These are phyloP conservation scores for Catharanthus roseus DNA, from an alignment of 257 asterid species.

Conservation along the genomic window DNA sequence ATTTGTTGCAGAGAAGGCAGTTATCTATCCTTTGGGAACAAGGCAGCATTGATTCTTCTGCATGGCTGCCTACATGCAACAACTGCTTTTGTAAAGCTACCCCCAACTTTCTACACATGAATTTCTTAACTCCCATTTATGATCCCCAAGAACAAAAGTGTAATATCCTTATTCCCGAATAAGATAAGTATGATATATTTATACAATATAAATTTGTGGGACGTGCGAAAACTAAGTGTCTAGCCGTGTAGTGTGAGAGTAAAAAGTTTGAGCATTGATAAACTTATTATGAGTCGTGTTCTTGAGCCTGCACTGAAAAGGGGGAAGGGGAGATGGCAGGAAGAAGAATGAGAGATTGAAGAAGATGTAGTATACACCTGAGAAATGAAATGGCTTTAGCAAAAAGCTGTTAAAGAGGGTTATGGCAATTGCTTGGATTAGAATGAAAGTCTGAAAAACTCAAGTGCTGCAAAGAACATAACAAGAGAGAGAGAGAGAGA, in stretches of 20 bases:
- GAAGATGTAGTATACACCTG: not conserved
- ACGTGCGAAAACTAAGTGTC: too few relatives aligned
- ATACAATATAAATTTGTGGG: too few relatives aligned
- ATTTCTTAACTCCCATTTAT: not conserved
- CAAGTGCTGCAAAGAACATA: constrained; percentile 17
- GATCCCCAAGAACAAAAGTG: too few relatives aligned
- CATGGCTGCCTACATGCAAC: constrained; percentile 5
- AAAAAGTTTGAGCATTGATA: too few relatives aligned
- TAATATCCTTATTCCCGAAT: too few relatives aligned
- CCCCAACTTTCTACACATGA: constrained; percentile 3
- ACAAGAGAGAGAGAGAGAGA: not conserved
- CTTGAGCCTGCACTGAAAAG: too few relatives aligned
- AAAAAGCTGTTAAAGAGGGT: constrained; percentile 9
- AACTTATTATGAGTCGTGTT: too few relatives aligned
- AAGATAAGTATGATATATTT: too few relatives aligned
- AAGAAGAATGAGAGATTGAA: not conserved
- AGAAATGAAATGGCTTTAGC: not conserved
- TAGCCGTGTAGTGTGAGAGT: too few relatives aligned
- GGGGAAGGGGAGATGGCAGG: not conserved
- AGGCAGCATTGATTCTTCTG: constrained; percentile 25
- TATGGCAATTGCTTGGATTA: constrained; percentile 32
- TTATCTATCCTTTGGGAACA: constrained; percentile 13
- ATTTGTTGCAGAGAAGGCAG: not conserved
- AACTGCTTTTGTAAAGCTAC: constrained; percentile 10
- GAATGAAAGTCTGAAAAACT: constrained; percentile 26